phyloP scores from a whole-genome alignment of 2,329 filamentous ascomycete genomes.

The Penicillium paneum region DNA sequence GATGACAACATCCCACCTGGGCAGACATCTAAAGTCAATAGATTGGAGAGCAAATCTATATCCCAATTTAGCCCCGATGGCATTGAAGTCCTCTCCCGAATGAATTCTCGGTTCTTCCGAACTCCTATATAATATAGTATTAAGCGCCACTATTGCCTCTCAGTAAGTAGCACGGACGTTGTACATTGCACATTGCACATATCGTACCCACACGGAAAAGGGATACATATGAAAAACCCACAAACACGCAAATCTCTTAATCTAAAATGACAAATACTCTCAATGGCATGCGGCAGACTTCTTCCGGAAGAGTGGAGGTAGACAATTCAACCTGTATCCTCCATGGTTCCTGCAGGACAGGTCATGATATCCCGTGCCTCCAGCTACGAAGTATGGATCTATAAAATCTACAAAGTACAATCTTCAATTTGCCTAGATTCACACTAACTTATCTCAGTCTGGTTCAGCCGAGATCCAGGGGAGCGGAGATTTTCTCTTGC shows the following conservation, averaged over 20 bases:
- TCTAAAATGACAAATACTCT: neutral
- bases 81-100: neutral
- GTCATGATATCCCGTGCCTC: neutral
- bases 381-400: neutral
- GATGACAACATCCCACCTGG: neutral
- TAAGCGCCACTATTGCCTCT: conserved; percentile 3
- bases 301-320: neutral
- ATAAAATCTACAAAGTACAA: neutral
- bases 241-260: neutral
- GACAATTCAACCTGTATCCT: neutral
- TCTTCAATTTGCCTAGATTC: neutral
- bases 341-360: neutral
- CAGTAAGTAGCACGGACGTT: conserved; percentile 2
- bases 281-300: neutral
- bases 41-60: conserved; percentile 1
- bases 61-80: neutral
- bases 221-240: neutral
- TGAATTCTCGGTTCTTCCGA: neutral
- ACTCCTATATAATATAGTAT: neutral
- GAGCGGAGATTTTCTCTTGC: conserved; percentile 3
- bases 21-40: neutral
- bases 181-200: neutral
- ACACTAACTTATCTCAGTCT: neutral
- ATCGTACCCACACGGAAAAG: neutral
- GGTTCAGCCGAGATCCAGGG: neutral